Percentiles rank a stretch among this genome's conserved stretches.
Evolutionary conservation across 176 grass and related monocot genomes (phyloP).

Genomic region (Pontederia paniculata): DNA sequence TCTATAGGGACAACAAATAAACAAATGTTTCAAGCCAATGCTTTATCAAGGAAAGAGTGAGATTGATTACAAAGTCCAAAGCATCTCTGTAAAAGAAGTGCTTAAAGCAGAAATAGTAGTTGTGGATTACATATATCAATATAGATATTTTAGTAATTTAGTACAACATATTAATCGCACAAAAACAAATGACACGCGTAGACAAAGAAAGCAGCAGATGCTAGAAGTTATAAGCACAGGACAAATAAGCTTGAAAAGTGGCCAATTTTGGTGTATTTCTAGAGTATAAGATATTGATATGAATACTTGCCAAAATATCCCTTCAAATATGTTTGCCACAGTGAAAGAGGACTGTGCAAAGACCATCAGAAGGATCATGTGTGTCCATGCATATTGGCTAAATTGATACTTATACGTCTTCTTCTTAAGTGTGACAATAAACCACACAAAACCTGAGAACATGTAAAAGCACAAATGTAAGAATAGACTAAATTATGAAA

Average conservation of each 20-base stretch:
- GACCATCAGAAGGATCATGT: conserved; percentile 96
- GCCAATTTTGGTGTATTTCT: background rate
- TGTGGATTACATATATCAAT: no score
- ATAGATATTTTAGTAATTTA: no score
- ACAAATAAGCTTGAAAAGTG: background rate
- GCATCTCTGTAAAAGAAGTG: no score
- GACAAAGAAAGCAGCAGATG: no score
- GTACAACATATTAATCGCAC: no score
- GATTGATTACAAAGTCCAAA: no score
- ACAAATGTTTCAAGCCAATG: no score
- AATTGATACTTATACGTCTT: conserved; percentile 99
- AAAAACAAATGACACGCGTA: no score
- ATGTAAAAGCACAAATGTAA: conserved; percentile 18
- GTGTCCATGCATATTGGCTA: conserved; percentile 98
- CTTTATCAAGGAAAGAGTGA: no score
- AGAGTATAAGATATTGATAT: background rate
- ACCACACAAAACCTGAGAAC: conserved; percentile 88
- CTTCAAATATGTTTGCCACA: conserved; percentile 99
- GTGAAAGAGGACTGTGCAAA: conserved; percentile 90
- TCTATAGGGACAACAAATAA: no score
- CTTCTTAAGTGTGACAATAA: conserved; percentile 98
- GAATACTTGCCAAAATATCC: conserved; percentile 78
- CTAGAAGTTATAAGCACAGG: background rate
- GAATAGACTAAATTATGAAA: background rate
- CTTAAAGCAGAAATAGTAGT: no score